Evolutionary conservation across 768 basidiomycete species (phyloP), one percentile per base, ranked within the genome.

Genomic region (Phylloporus sp.): DNA sequence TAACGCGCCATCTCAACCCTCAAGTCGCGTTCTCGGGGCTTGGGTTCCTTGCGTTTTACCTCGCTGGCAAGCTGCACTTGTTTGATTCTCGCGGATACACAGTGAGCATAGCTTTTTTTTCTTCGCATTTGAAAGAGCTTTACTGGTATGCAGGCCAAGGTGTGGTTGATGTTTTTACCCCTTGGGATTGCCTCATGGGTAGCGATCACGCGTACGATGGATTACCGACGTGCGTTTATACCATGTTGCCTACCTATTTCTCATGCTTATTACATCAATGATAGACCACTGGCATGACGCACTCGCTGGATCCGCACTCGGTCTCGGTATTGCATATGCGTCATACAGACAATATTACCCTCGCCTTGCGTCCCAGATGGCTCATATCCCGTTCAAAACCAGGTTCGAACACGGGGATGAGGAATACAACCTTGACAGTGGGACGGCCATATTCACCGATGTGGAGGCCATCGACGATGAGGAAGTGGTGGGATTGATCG

Each of bases 251-350:
- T n/a, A 12, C 3, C 15, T 4, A 3, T n/a, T 10, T 55, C 2
- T 46, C 20, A 40, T 50, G 12, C 39, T 42, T 43, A 32, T 24
- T 18, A 12, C 36, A 3, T 52, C 40, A 23, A 35, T n/a, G 55
- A 34, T 51, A 91, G 88, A 95, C 66, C 94, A 95, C 64, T 94
- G 91, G 88, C 82, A 91, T 2, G 95, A 98, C 61, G 88, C 95
- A 31, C 63, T 92, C 6, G 78, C 85, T 1, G 94, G 95, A 3
- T 80, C 84, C 5, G 38, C 84, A 8, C 77, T 97, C 10, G 95
- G 94, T 11, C 75, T 88, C 9, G 61, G 76, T 32, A 73, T 90
- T 47, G 75, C 91, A 10, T 86, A 80, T 70, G 86, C 91, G 65
- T 68, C 80, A 8, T 95, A 95, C 70, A 80, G 88, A 22, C 89